phyloP scores from a whole-genome alignment of 2,329 filamentous ascomycete species.

The Curvularia lunata region DNA sequence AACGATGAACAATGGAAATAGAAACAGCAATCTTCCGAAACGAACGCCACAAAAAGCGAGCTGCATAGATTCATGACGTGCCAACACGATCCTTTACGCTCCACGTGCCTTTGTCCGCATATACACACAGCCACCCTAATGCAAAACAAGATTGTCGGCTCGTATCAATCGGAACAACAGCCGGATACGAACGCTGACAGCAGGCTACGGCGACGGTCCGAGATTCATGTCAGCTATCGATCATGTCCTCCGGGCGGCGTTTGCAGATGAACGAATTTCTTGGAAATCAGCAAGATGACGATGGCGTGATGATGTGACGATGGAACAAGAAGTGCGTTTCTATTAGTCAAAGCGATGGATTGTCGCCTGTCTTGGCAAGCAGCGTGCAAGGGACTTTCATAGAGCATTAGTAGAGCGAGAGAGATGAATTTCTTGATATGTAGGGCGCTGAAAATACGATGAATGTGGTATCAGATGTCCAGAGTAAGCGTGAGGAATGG shows the following conservation, averaged over 20 bases:
- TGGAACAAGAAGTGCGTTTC: neutral
- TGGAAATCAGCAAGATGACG: neutral
- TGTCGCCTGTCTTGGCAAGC: neutral
- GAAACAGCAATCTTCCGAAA: neutral
- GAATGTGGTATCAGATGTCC: too few relatives aligned
- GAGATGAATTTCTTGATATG: too few relatives aligned
- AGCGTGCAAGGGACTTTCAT: too few relatives aligned
- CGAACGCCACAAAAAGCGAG: neutral
- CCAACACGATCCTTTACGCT: neutral
- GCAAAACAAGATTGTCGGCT: neutral
- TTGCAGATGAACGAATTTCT: neutral
- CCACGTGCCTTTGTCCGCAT: neutral
- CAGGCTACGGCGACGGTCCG: too few relatives aligned
- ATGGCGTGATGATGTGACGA: neutral
- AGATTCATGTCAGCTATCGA: neutral
- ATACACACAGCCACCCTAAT: neutral
- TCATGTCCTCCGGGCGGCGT: neutral
- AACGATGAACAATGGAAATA: neutral
- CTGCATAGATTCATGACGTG: neutral
- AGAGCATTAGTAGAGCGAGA: too few relatives aligned
- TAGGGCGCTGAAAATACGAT: too few relatives aligned
- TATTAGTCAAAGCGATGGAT: neutral
- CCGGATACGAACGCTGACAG: neutral
- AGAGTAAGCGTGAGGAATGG: too few relatives aligned
- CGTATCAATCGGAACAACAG: neutral